A percentile compares a stretch with the other conserved stretches of the same genome.
These are phyloP conservation scores for Mrakia hoshinonis DNA, from an alignment of 768 basidiomycete species.

Conservation along the genomic window DNA sequence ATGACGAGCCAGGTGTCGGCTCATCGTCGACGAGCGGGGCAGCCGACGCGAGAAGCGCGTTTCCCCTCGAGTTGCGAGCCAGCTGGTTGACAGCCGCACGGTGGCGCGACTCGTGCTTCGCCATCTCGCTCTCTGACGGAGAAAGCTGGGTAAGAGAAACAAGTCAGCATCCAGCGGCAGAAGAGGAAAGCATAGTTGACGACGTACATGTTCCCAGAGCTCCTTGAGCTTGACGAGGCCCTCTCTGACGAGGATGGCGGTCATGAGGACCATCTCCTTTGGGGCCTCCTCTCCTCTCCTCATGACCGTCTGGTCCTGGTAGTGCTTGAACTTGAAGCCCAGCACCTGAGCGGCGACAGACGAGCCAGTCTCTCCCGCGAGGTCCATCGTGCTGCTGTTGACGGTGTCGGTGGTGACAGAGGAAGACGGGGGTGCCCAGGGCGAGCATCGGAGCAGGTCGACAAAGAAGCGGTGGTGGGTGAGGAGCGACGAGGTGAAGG, in stretches of 20 bases:
- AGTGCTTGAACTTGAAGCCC: conserved; percentile 93
- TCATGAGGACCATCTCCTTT: conserved; percentile 64
- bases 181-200: conserved; percentile 10
- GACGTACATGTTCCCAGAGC: conserved; percentile 74
- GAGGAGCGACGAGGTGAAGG: conserved; percentile 69
- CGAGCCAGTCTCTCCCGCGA: conserved; percentile 33
- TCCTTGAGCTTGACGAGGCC: conserved; percentile 79
- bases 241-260: conserved; percentile 82
- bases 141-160: conserved; percentile 48
- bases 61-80: conserved; percentile 25
- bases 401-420: background rate
- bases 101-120: conserved; percentile 57
- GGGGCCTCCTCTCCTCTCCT: conserved; percentile 52
- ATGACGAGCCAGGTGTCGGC: conserved; percentile 30
- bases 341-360: conserved; percentile 61
- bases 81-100: conserved; percentile 37
- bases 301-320: conserved; percentile 55
- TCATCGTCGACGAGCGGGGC: conserved; percentile 46
- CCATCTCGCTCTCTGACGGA: conserved; percentile 71
- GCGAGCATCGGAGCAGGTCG: conserved; percentile 72
- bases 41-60: conserved; percentile 32
- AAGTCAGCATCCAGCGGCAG: background rate
- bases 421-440: conserved; percentile 51
- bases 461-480: conserved; percentile 85
- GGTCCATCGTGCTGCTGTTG: conserved; percentile 30